Evolutionary conservation across 2,329 filamentous ascomycete genomes (phyloP), one percentile per base, ranked within the genome.

Genomic region (Microsporum audouinii): DNA sequence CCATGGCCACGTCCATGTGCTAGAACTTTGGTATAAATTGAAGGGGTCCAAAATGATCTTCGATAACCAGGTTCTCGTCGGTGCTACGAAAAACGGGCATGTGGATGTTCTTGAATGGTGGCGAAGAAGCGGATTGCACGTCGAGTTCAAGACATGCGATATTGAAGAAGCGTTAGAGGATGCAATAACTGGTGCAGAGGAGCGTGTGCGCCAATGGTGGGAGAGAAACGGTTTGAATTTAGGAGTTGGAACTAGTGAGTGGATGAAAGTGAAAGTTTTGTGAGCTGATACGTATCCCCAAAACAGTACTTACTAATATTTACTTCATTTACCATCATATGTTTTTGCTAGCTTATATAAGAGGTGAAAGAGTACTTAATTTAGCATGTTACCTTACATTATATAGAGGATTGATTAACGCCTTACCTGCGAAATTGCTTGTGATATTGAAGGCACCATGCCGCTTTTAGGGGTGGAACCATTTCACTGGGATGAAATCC

Each of bases 91-190:
- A 68, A 88, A 92, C 70, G 89, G 90, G 3, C 88, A 95, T 71
- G 84, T 91, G 2, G 80, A 84, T 39, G 90, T 96, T 27, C 77
- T 97, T 5, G 89, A 96, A 71, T 96, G 92, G 92, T 96, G 92
- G 91, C 88, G 88, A 69, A 80, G 80, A 36, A 78, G 76, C 39
- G 84, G 85, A 0, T 80, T 91, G 66, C 82, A 83, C 59, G 91
- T 96, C 31, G 90, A 95, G 73, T 96, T 96, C 74, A 91, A 92
- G 72, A 95, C 90, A 0, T 96, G 91, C 72, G 91, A 95, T 72
- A 94, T 97, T 63, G 91, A 96, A 72, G 92, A 96, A 75, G 91
- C 91, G 0, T 80, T 96, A 43, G 91, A 96, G 71, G 91, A 96
- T 71, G 89, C 89, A 27, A 83, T 92, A 2, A 83, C 84, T 41